These are phyloP conservation scores for Solanum gracilifrons DNA, from an alignment of 257 asterid species.

Conservation along the genomic window DNA sequence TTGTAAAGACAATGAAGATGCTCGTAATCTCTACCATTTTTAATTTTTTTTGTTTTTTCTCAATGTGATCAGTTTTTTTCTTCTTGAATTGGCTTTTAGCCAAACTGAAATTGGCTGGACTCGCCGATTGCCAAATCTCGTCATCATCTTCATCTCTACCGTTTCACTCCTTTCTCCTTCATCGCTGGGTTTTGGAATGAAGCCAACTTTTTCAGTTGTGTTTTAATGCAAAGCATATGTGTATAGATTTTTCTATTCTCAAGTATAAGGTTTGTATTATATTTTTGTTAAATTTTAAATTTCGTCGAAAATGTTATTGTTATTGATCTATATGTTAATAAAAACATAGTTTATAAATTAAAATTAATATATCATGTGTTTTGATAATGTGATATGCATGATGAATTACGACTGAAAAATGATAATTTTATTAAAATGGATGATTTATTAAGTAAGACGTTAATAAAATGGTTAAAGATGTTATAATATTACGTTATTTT, in stretches of 20 bases:
- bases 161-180: neutral
- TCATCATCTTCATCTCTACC: neutral
- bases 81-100: neutral
- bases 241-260: too few relatives aligned
- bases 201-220: neutral
- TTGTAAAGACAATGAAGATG: constrained; percentile 36
- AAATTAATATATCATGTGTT: neutral
- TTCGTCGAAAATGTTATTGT: too few relatives aligned
- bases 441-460: neutral
- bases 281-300: too few relatives aligned
- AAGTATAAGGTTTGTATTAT: too few relatives aligned
- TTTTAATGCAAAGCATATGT: neutral
- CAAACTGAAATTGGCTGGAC: neutral
- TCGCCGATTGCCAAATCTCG: neutral
- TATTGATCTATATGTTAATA: too few relatives aligned
- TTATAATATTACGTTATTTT: too few relatives aligned
- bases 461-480: neutral
- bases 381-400: neutral
- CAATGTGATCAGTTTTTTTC: neutral
- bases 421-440: neutral
- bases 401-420: neutral
- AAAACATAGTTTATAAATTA: too few relatives aligned
- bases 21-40: constrained; percentile 64
- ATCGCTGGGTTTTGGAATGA: neutral
- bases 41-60: constrained; percentile 4